Percentiles rank a stretch among this genome's conserved stretches.
Evolutionary conservation across 1,139 yeast species (phyloP).

Genomic region (Candida sojae): DNA sequence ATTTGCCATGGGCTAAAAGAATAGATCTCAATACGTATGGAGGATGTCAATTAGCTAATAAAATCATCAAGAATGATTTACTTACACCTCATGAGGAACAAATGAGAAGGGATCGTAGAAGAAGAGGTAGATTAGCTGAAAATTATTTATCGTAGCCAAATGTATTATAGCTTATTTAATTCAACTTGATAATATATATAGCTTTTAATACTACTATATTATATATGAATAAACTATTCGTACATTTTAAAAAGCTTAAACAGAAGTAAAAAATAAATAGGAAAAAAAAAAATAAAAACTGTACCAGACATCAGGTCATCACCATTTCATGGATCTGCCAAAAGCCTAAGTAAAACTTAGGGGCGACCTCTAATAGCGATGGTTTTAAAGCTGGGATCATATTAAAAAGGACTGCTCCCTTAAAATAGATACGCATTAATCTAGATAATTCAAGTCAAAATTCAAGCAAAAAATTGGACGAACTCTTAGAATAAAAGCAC

Average conservation of each 20-base stretch:
- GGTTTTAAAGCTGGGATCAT: conserved; percentile 59
- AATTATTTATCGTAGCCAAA: conserved; percentile 30
- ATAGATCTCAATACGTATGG: conserved; percentile 31
- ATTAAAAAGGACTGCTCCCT: conserved; percentile 13
- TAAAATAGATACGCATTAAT: conserved; percentile 16
- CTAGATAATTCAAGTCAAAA: conserved; percentile 23
- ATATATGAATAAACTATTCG: neutral
- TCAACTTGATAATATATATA: neutral
- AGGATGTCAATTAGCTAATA: conserved; percentile 34
- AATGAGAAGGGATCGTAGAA: conserved; percentile 31
- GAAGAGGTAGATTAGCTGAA: conserved; percentile 50
- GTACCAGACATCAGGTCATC: conserved; percentile 84
- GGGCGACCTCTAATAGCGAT: conserved; percentile 93
- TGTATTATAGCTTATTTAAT: neutral
- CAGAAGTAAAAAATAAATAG: neutral
- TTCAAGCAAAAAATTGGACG: neutral
- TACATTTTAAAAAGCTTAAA: neutral
- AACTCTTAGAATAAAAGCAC: conserved; percentile 7
- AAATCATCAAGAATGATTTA: conserved; percentile 35
- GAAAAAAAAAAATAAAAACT: conserved; percentile 21
- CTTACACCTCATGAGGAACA: conserved; percentile 31
- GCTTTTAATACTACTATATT: neutral
- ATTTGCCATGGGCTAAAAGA: conserved; percentile 53
- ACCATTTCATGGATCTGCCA: conserved; percentile 78
- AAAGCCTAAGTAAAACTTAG: conserved; percentile 33